Evolutionary conservation across 192 early-diverging fungal genomes (phyloP), one percentile per base, ranked within the genome.

Genomic region (Coemansia sp.): DNA sequence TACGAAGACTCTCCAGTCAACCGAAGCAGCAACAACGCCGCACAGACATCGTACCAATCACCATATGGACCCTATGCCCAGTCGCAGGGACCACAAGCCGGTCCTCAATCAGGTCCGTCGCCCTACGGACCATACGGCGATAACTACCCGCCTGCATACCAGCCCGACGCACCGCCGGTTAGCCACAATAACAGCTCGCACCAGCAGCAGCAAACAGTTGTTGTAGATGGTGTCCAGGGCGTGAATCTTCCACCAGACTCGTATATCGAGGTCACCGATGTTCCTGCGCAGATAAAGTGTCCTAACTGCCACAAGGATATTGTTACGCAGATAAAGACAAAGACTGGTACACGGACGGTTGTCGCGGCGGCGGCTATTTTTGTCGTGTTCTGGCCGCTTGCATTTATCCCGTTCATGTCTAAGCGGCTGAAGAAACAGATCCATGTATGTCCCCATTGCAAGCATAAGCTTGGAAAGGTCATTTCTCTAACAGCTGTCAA

Each of bases 381-480:
- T 48, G 60, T 70, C 6, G 77, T 71, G 32, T 79, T 74, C 43
- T 79, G 77, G 77, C 77, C 77, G 53, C 54, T 79, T 64, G 77
- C 77, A 5, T 71, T 70, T 17, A 61, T 79, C 34, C 77, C 77
- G 35, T 79, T 79, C 38, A 39, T 79, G 28, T 73, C 72, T 5
- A 70, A 68, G 65, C 54, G 72, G 48, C 38, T 79, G 56, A 79
- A 79, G 62, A 73, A 73, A 43, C 67, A 71, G 57, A 66, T 79
- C 38, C 77, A 79, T 41, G 57, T 74, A 5, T 79, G 77, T 43
- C 68, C 77, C 1, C 65, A 73, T 45, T 79, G 77, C 39, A 58
- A 69, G 15, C 64, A 74, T 63, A 73, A 79, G 32, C 56, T 79
- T 55, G 77, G 77, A 35, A 74, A 74, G 48, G 62, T 79, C 36